These are phyloP conservation scores for Pythium dissimile DNA, from an alignment of 352 stramenopile species.

Conservation along the genomic window DNA sequence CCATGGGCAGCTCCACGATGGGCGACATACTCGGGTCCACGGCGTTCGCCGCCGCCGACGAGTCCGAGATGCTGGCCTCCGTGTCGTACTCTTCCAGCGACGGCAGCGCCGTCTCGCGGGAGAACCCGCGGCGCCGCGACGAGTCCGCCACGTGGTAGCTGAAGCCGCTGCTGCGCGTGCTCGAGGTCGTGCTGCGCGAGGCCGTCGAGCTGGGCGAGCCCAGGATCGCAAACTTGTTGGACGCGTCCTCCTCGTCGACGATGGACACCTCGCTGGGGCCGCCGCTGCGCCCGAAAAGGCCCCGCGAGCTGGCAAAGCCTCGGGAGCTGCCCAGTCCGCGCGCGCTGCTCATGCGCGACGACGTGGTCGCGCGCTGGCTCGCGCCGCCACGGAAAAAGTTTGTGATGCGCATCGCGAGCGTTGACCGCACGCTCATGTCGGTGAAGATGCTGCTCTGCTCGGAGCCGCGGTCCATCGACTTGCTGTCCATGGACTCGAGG, in stretches of 20 bases:
- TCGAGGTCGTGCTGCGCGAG: constrained; percentile 18
- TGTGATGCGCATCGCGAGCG: constrained; percentile 50
- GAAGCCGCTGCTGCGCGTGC: constrained; percentile 26
- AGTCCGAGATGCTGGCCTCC: constrained; percentile 19
- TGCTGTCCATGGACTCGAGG: constrained; percentile 46
- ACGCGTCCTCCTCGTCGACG: constrained; percentile 12
- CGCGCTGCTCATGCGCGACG: constrained; percentile 13
- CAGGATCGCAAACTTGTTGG: constrained; percentile 32
- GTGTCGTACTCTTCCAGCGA: constrained; percentile 65
- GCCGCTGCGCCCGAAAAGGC: constrained; percentile 21
- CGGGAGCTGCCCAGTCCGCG: constrained; percentile 8
- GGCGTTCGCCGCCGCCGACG: constrained; percentile 31
- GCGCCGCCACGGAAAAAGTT: constrained; percentile 63
- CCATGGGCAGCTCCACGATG: constrained; percentile 42
- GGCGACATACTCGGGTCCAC: constrained; percentile 41
- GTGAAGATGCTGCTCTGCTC: constrained; percentile 43
- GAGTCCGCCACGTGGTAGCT: constrained; percentile 29
- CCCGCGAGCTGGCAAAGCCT: constrained; percentile 15
- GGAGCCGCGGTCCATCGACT: constrained; percentile 55
- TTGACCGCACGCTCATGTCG: constrained; percentile 28
- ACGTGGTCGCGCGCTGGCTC: constrained; percentile 5
- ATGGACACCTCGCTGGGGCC: background rate
- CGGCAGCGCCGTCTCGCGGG: constrained; percentile 35
- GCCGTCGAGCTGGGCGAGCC: constrained; percentile 11
- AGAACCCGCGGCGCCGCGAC: constrained; percentile 28